Conservation (phyloP, 768 basidiomycete genomes). For the Lactarius sp. region DNA sequence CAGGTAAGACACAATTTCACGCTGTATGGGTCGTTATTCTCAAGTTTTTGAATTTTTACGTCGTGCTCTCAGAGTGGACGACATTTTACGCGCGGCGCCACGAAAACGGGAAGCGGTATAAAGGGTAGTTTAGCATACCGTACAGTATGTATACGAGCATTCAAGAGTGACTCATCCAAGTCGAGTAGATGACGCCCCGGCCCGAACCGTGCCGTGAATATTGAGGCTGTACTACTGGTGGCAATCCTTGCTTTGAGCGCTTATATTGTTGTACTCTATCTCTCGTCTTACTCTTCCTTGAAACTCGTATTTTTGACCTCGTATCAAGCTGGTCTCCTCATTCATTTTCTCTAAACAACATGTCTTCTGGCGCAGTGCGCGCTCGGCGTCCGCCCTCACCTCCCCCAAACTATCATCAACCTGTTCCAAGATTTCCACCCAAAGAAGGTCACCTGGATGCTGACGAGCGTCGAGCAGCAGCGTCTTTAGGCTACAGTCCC, state of each 20-base stretch:
- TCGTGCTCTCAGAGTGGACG: slow-evolving; percentile 63
- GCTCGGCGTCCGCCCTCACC: slow-evolving; percentile 25
- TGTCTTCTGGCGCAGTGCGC: slow-evolving; percentile 29
- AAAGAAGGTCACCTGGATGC: slow-evolving; percentile 26
- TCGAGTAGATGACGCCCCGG: neutral
- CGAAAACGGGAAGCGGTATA: slow-evolving; percentile 79
- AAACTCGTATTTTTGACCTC: neutral
- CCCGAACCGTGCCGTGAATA: neutral
- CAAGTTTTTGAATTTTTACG: slow-evolving; percentile 5
- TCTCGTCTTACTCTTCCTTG: slow-evolving; percentile 18
- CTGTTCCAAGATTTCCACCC: slow-evolving; percentile 22
- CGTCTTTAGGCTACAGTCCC: slow-evolving; percentile 24
- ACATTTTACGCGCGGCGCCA: slow-evolving; percentile 83
- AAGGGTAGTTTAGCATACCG: neutral
- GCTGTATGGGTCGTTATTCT: neutral
- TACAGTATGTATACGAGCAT: neutral
- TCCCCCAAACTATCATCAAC: slow-evolving; percentile 20
- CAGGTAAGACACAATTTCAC: slow-evolving; percentile 46
- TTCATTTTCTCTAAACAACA: slow-evolving; percentile 11
- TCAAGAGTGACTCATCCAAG: too few relatives aligned
- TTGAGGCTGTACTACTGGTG: neutral
- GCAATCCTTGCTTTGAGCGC: slow-evolving; percentile 14
- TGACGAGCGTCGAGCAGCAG: slow-evolving; percentile 26
- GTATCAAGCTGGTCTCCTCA: slow-evolving; percentile 7
- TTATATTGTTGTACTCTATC: neutral